Percentiles rank a stretch among this genome's conserved stretches.
Conservation (phyloP, 2,329 filamentous ascomycete species). For the Triangularia setosa region DNA sequence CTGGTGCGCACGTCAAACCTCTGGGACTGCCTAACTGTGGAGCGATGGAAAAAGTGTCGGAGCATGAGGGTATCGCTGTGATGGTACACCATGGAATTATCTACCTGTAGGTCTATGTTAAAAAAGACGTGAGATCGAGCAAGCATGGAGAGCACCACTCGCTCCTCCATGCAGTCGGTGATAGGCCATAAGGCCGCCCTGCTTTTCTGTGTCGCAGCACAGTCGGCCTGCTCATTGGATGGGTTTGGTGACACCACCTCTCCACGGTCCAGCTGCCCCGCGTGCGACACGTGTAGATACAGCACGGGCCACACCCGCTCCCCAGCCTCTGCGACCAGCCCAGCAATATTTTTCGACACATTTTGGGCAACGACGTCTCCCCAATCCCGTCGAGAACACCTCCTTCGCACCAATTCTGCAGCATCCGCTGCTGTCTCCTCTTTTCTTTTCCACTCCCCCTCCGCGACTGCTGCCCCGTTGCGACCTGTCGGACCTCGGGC, state of each 20-base stretch:
- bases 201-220: neutral
- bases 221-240: slow-evolving; percentile 4
- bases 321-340: slow-evolving; percentile 16
- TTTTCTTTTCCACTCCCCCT: neutral
- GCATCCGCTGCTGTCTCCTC: neutral
- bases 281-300: slow-evolving; percentile 22
- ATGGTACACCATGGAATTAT: neutral
- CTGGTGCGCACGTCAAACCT: too few relatives aligned
- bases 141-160: too few relatives aligned
- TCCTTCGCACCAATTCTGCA: neutral
- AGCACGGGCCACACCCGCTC: slow-evolving; percentile 17
- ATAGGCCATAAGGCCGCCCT: slow-evolving; percentile 2
- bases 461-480: neutral
- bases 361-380: neutral
- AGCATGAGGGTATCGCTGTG: neutral
- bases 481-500: neutral
- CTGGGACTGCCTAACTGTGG: too few relatives aligned
- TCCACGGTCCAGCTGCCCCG: slow-evolving; percentile 3
- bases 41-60: too few relatives aligned
- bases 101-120: too few relatives aligned
- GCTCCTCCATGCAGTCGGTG: too few relatives aligned
- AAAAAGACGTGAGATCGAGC: too few relatives aligned
- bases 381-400: neutral
- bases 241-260: neutral
- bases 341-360: slow-evolving; percentile 2